Percentiles rank a stretch among this genome's conserved stretches.
Evolutionary conservation across 2,329 filamentous ascomycete species (phyloP).

Genomic region (Xylariaceae sp.): DNA sequence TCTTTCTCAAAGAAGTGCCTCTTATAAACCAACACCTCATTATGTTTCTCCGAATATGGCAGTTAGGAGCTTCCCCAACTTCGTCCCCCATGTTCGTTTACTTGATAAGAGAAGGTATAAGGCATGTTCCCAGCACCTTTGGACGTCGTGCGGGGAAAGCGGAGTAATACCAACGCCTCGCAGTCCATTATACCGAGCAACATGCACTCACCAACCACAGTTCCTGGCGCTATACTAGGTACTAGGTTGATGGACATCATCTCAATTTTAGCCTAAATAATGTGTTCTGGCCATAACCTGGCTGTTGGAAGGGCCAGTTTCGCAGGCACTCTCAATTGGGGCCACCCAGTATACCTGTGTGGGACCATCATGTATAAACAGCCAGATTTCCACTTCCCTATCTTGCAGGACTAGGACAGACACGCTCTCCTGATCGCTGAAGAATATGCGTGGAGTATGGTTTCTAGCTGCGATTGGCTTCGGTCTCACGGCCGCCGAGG

Average conservation of each 20-base stretch:
- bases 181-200: conserved; percentile 15
- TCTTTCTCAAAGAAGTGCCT: neutral
- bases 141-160: conserved; percentile 13
- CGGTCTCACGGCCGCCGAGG: conserved; percentile 58
- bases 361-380: conserved; percentile 17
- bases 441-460: conserved; percentile 38
- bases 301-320: neutral
- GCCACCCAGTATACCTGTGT: neutral
- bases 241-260: conserved; percentile 13
- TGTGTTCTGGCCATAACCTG: neutral
- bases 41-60: neutral
- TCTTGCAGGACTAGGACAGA: neutral
- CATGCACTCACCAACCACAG: neutral
- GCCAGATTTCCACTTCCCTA: neutral
- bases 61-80: conserved; percentile 7
- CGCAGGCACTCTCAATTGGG: neutral
- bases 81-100: conserved; percentile 6
- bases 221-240: neutral
- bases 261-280: conserved; percentile 25
- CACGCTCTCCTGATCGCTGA: neutral
- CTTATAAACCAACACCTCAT: neutral
- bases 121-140: no score
- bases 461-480: conserved; percentile 35
- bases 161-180: conserved; percentile 17
- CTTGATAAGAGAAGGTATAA: neutral